Evolutionary conservation across 2,329 filamentous ascomycete genomes (phyloP).

Genomic region (Zymoseptoria ardabiliae): DNA sequence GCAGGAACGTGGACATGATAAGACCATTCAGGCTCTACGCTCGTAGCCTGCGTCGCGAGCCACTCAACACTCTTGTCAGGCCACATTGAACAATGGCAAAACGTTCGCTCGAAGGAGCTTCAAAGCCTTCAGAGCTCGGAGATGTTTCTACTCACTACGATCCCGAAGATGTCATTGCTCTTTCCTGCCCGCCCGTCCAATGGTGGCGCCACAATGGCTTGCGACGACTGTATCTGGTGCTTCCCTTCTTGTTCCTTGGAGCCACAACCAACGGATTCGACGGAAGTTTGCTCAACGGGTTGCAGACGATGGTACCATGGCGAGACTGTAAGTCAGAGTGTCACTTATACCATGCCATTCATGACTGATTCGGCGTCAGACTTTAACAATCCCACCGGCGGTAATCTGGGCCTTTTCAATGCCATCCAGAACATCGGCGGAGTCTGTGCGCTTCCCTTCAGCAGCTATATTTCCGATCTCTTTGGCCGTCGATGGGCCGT

Average conservation of each 20-base stretch:
- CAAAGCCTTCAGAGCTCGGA: too few relatives aligned
- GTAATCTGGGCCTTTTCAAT: constrained; percentile 17
- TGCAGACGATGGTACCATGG: constrained; percentile 1
- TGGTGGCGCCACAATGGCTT: constrained; percentile 18
- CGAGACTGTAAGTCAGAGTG: too few relatives aligned
- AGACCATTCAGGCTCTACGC: too few relatives aligned
- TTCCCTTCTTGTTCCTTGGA: constrained; percentile 9
- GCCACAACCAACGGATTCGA: constrained; percentile 24
- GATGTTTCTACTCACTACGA: too few relatives aligned
- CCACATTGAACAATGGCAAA: too few relatives aligned
- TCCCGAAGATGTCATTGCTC: too few relatives aligned
- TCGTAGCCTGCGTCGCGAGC: too few relatives aligned
- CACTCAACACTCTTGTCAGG: too few relatives aligned
- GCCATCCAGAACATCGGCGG: constrained; percentile 17
- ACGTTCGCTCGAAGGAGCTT: too few relatives aligned
- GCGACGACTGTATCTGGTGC: constrained; percentile 10
- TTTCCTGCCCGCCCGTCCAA: neutral
- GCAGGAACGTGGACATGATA: too few relatives aligned
- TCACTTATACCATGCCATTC: constrained; percentile 12
- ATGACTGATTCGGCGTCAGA: constrained; percentile 6
- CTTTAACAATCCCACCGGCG: constrained; percentile 8
- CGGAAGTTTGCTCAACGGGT: constrained; percentile 23
- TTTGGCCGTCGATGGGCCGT: constrained; percentile 23
- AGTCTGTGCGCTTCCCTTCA: constrained; percentile 15
- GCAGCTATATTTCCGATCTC: constrained; percentile 16